Evolutionary conservation across 176 grass and related monocot species (phyloP).

Genomic region (Oryza nivara): DNA sequence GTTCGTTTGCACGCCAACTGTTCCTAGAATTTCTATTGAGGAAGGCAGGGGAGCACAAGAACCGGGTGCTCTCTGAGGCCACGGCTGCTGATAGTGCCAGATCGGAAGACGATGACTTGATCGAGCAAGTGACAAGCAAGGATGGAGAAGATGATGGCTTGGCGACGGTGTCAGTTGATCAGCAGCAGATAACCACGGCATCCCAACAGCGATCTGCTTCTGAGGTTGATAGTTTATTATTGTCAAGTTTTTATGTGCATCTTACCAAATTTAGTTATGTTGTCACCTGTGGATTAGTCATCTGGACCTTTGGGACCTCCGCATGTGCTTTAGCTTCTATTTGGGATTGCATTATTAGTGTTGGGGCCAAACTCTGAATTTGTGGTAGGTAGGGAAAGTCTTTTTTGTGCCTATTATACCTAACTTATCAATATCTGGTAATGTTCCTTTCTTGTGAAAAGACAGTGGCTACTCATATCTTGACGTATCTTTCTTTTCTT

Average conservation of each 20-base stretch:
- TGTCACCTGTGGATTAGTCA: constrained; percentile 27
- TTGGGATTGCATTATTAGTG: constrained; percentile 26
- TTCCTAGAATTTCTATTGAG: constrained; percentile 39
- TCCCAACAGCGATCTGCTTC: constrained; percentile 37
- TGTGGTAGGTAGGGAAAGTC: constrained; percentile 19
- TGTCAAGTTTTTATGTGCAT: not conserved
- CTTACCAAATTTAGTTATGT: constrained; percentile 26
- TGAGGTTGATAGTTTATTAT: constrained; percentile 26
- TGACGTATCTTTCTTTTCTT: constrained; percentile 21
- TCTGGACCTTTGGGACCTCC: constrained; percentile 1
- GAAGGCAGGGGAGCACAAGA: constrained; percentile 40
- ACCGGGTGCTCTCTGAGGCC: constrained; percentile 44
- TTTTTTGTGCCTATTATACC: constrained; percentile 18
- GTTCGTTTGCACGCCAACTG: constrained; percentile 11
- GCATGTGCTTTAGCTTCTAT: constrained; percentile 37
- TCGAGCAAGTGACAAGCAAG: constrained; percentile 32
- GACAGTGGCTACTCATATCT: not conserved
- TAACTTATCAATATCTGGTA: constrained; percentile 1
- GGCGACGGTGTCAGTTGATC: not conserved
- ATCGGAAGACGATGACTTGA: constrained; percentile 21
- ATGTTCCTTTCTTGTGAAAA: not conserved
- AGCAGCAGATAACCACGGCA: constrained; percentile 14
- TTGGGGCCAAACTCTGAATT: constrained; percentile 27
- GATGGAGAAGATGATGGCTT: constrained; percentile 16
- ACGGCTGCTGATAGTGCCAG: not conserved